Evolutionary conservation across 345 rosid species (phyloP).

Genomic region (Rhodomyrtus tomentosa): DNA sequence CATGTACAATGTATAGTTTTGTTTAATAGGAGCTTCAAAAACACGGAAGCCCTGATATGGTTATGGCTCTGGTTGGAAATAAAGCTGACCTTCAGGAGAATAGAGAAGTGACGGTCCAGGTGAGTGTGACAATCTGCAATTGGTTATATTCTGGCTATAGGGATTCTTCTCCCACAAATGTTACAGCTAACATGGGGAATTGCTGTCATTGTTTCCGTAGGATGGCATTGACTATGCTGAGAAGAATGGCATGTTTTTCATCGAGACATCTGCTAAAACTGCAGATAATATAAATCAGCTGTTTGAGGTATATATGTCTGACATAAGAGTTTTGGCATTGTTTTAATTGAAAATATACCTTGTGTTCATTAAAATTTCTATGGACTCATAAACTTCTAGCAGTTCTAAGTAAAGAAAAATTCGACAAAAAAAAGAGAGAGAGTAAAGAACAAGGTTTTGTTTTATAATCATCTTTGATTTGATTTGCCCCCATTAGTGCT

Average conservation of each 20-base stretch:
- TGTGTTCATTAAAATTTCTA: neutral
- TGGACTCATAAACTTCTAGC: neutral
- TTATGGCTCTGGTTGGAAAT: conserved; percentile 95
- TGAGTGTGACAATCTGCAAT: conserved; percentile 16
- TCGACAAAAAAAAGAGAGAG: no score
- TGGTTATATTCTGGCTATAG: neutral
- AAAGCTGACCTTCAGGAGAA: conserved; percentile 89
- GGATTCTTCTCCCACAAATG: neutral
- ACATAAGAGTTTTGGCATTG: neutral
- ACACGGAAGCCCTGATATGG: conserved; percentile 94
- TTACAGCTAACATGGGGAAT: neutral
- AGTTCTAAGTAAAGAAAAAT: neutral
- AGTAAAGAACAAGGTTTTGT: no score
- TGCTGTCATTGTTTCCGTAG: conserved; percentile 23
- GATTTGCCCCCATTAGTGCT: neutral
- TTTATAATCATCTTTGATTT: neutral
- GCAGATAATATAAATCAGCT: conserved; percentile 91
- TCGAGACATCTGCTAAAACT: conserved; percentile 96
- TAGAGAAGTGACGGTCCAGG: conserved; percentile 69
- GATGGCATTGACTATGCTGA: conserved; percentile 88
- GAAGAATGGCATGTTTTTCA: conserved; percentile 96
- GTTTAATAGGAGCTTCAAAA: conserved; percentile 80
- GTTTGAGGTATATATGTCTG: conserved; percentile 44
- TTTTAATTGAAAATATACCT: neutral
- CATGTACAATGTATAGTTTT: neutral